These are phyloP conservation scores for Calocera viscosa DNA, from an alignment of 768 basidiomycete genomes.

Conservation along the genomic window DNA sequence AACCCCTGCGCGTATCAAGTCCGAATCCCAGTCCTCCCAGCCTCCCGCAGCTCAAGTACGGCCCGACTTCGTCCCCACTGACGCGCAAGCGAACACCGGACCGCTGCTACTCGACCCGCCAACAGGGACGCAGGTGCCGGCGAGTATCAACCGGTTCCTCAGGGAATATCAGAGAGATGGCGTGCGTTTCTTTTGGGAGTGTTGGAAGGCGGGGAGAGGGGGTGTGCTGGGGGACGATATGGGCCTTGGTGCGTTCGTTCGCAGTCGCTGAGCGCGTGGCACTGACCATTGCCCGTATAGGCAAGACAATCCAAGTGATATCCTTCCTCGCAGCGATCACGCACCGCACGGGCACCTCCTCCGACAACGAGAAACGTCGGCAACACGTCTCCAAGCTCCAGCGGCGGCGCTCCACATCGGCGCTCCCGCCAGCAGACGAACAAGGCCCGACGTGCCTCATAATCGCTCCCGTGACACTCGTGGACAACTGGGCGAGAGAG, in stretches of 20 bases:
- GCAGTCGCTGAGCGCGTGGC: background rate
- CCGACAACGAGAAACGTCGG: conserved; percentile 55
- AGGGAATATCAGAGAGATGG: conserved; percentile 87
- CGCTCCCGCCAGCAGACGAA: conserved; percentile 51
- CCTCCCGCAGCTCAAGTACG: background rate
- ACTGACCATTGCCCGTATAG: conserved; percentile 31
- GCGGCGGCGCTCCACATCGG: conserved; percentile 23
- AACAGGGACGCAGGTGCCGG: conserved; percentile 17
- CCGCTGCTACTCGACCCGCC: conserved; percentile 17
- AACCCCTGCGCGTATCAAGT: background rate
- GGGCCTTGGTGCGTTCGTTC: conserved; percentile 47
- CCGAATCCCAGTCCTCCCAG: background rate
- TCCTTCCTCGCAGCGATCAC: conserved; percentile 84
- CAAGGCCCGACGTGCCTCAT: conserved; percentile 83
- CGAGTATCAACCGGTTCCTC: conserved; percentile 65
- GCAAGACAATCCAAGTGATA: conserved; percentile 92
- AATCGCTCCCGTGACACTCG: conserved; percentile 72
- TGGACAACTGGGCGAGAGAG: conserved; percentile 83
- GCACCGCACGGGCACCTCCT: conserved; percentile 55
- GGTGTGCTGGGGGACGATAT: conserved; percentile 92
- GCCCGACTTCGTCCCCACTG: conserved; percentile 17
- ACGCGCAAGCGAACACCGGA: conserved; percentile 17
- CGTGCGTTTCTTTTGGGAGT: conserved; percentile 62
- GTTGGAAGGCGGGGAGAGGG: conserved; percentile 55
- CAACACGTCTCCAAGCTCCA: conserved; percentile 55